Evolutionary conservation across 2,329 filamentous ascomycete genomes (phyloP), one percentile per base, ranked within the genome.

Genomic region (Alternaria panax): DNA sequence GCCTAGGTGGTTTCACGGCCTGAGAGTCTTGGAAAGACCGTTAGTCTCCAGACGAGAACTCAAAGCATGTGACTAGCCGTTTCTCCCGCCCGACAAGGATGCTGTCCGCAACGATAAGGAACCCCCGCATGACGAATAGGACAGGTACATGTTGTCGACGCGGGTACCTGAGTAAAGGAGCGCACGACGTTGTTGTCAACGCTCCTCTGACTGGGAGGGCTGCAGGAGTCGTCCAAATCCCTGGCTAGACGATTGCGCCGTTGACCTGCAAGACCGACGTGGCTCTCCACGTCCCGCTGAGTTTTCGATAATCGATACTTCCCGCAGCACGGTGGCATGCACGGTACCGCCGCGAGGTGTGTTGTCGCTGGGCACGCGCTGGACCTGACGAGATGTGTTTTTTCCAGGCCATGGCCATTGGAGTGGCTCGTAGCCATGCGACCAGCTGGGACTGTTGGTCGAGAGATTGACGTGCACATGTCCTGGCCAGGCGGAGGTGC

Each of bases 181-280:
- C 51, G 57, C 50, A 61, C 55, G 47, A 63, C 28, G 48, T 47
- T 55, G 42, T 36, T 43, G 51, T 47, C 34, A 40, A 45, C 42
- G 46, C 40, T 38, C 51, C 22, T 11, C 25, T 24, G 51, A 41
- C 45, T 58, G 57, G 57, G 62, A 48, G 54, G 36, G 59, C 50
- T 63, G 64, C 62, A 66, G 62, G 42, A 64, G 60, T 51, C 63
- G 24, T 51, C 53, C 36, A 56, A 30, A 22, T 20, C 42, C 54
- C 60, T 43, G 59, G 60, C 63, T 63, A 63, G 60, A 47, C 55
- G 63, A 38, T 59, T 52, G 57, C 60, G 54, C 46, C 55, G 64
- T 60, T 65, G 64, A 40, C 60, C 63, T 67, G 65, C 70, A 65
- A 59, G 60, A 62, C 68, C 69, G 69, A 75, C 72, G 71, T 74